Base-by-base conservation (phyloP, 257 asterid species). In the Fraxinus excelsior region DNA sequence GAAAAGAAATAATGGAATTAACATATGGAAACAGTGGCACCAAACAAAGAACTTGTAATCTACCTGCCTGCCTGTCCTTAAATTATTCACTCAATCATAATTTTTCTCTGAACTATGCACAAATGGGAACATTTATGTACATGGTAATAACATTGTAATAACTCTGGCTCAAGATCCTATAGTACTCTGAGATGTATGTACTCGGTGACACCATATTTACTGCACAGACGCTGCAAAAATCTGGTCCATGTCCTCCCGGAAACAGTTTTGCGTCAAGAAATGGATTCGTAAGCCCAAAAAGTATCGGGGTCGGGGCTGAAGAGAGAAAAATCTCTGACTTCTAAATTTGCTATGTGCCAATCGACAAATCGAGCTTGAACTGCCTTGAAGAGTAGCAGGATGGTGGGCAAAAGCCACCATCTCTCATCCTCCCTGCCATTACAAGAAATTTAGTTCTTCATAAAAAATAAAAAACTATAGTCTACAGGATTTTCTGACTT, bases 331-430 rank as follows among this genome's bases (percentile, higher is more conserved):
- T 94, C 97, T 83, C 84, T 90, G 34, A 92, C 90, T 87, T 94
- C 99, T 44, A 92, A 72, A 82, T 92, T 94, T 53, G 97, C 99
- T 65, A 92, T 86, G 79, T 92, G 93, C 97, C 99, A 94, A 83
- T 94, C 95, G 4, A 91, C 90, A 68, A 94, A 86, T 74, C 97
- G 93, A 76, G 97, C 97, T 88, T 94, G 97, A 77, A 88, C 77
- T 3, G 87, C 85, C 89, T 94, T 94, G 46, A 88, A 78, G 78
- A 92, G 78, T 84, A 94, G 70, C 85, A 94, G 86, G 82, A 92
- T 86, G 0, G 92, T 87, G 28, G 97, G 99, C 82, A 94, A 84
- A 80, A 92, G 84, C 99, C 97, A 94, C 97, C 97, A 92, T 75
- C 85, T 86, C 56, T 88, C 94, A 29, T 91, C 95, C 80, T 88